A percentile compares a stretch with the other conserved stretches of the same genome.
These are phyloP conservation scores for Solanum etuberosum DNA, from an alignment of 257 asterid genomes.

Conservation along the genomic window DNA sequence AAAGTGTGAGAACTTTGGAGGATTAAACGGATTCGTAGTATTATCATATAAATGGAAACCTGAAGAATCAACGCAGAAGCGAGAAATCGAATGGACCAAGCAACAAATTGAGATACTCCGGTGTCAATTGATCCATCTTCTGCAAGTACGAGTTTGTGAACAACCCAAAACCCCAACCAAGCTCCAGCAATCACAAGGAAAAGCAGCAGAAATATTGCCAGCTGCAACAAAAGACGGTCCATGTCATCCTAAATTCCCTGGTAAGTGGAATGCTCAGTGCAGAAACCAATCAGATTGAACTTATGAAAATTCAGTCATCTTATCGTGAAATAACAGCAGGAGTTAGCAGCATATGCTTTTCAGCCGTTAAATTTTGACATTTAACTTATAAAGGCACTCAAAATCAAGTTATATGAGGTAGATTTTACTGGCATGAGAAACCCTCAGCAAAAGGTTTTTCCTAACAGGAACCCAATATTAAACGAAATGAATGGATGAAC, in stretches of 20 bases:
- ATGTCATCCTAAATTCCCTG: slow-evolving; percentile 1
- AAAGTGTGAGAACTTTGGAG: neutral
- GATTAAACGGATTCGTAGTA: neutral
- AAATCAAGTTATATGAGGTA: neutral
- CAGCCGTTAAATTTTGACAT: neutral
- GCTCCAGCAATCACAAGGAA: slow-evolving; percentile 74
- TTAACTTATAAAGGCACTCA: neutral
- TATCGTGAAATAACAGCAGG: neutral
- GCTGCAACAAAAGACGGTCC: slow-evolving; percentile 36
- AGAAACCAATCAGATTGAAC: neutral
- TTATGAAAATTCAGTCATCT: neutral
- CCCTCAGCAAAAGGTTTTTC: neutral
- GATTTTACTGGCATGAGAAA: neutral
- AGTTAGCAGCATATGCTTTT: neutral
- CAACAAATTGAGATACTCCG: slow-evolving; percentile 58
- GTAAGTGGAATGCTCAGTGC: neutral
- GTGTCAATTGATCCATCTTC: slow-evolving; percentile 70
- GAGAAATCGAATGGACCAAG: slow-evolving; percentile 68
- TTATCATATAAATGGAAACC: slow-evolving; percentile 26
- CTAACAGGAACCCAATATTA: neutral
- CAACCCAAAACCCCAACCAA: slow-evolving; percentile 90
- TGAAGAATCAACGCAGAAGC: slow-evolving; percentile 76
- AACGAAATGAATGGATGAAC: neutral
- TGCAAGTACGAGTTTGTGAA: slow-evolving; percentile 70
- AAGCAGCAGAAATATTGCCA: slow-evolving; percentile 46